A percentile compares a stretch with the other conserved stretches of the same genome.
phyloP scores from a whole-genome alignment of 2,329 filamentous ascomycete genomes.

The Alternaria postmessia region DNA sequence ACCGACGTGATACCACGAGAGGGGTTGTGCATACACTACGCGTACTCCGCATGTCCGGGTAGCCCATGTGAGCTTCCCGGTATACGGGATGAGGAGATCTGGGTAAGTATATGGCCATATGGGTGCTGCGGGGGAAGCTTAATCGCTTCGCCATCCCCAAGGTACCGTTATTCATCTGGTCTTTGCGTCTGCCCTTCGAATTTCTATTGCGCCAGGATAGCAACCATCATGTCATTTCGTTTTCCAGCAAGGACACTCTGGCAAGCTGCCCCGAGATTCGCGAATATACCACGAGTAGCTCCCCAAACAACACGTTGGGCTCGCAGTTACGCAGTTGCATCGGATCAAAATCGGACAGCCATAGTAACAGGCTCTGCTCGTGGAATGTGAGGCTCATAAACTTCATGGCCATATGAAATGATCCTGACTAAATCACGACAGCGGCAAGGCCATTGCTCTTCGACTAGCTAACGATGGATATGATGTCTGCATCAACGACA shows the following conservation, averaged over 20 bases:
- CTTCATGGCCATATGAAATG: background rate
- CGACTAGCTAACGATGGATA: conserved; percentile 72
- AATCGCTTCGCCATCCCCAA: background rate
- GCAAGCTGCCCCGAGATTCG: conserved; percentile 27
- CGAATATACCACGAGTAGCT: conserved; percentile 19
- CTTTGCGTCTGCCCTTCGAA: background rate
- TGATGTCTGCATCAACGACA: conserved; percentile 71
- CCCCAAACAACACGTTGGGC: conserved; percentile 27
- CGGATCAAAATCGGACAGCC: conserved; percentile 39
- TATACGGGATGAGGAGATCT: conserved; percentile 11
- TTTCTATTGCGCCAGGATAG: background rate
- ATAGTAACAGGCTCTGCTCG: conserved; percentile 51
- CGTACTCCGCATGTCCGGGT: conserved; percentile 37
- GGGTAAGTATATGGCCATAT: conserved; percentile 15
- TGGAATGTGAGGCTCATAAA: conserved; percentile 42
- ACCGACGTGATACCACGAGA: conserved; percentile 24
- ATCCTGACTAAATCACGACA: conserved; percentile 35
- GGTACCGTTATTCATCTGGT: background rate
- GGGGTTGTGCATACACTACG: conserved; percentile 38
- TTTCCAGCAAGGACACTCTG: conserved; percentile 30
- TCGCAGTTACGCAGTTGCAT: conserved; percentile 37
- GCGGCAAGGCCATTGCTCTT: conserved; percentile 69
- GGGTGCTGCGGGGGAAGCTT: background rate
- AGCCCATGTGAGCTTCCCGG: conserved; percentile 12
- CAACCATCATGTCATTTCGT: conserved; percentile 32